Evolutionary conservation across 768 basidiomycete genomes (phyloP).

Genomic region (Trametes cubensis): DNA sequence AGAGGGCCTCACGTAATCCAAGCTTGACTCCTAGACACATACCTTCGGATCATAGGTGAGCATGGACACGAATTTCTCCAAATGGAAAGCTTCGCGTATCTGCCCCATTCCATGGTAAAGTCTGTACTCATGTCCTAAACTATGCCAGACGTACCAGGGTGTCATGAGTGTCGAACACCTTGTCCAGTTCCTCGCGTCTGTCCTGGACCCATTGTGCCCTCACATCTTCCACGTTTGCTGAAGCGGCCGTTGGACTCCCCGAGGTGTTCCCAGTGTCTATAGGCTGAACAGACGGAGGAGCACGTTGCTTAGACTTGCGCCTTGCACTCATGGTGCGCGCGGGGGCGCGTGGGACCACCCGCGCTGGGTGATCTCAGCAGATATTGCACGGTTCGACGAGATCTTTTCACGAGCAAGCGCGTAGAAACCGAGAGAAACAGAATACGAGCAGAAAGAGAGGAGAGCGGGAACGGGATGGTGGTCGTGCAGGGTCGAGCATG

Average conservation of each 20-base stretch:
- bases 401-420: slow-evolving; percentile 52
- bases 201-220: slow-evolving; percentile 54
- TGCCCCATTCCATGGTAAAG: slow-evolving; percentile 32
- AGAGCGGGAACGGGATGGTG: slow-evolving; percentile 19
- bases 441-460: not conserved
- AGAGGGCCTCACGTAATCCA: too few relatives aligned
- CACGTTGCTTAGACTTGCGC: slow-evolving; percentile 7
- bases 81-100: slow-evolving; percentile 88
- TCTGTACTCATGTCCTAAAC: slow-evolving; percentile 7
- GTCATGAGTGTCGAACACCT: slow-evolving; percentile 69
- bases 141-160: slow-evolving; percentile 55
- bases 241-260: not conserved
- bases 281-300: not conserved
- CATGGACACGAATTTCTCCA: slow-evolving; percentile 79
- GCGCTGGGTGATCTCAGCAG: slow-evolving; percentile 55
- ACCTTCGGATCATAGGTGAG: slow-evolving; percentile 78
- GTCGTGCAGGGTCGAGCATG: slow-evolving; percentile 27
- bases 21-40: not conserved
- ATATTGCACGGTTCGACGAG: slow-evolving; percentile 64
- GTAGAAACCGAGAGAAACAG: not conserved
- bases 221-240: slow-evolving; percentile 37
- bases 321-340: slow-evolving; percentile 23
- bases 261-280: not conserved
- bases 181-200: slow-evolving; percentile 61
- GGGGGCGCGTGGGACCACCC: slow-evolving; percentile 27